Evolutionary conservation across 352 stramenopile species (phyloP), one percentile per base, ranked within the genome.

Genomic region (Phytophthora pisi): DNA sequence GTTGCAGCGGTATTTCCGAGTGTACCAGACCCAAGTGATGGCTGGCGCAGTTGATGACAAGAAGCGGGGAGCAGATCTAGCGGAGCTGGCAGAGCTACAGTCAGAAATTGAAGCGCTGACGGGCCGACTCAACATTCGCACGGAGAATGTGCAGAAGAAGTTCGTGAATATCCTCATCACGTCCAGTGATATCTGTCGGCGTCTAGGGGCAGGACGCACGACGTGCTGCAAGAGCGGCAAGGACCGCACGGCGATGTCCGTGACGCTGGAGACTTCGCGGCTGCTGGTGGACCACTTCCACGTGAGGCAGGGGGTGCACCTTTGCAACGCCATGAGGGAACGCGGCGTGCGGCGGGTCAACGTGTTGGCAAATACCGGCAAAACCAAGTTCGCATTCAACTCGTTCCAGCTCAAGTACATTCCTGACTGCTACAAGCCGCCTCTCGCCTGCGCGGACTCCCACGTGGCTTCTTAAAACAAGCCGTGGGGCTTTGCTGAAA

Each of bases 221-320:
- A 97, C 97, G 2, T 99, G 98, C 81, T 99, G 97, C 81, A 99
- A 99, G 76, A 98, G 86, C 64, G 96, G 97, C 2, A 99, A 99
- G 69, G 96, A 99, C 75, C 92, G 97, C 57, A 99, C 97, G 31
- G 95, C 93, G 23, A 99, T 99, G 97, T 97, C 97, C 15, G 91
- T 98, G 20, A 99, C 96, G 15, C 91, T 98, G 34, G 97, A 99
- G 75, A 91, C 97, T 49, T 96, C 95, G 47, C 92, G 97, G 36
- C 62, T 99, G 73, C 76, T 93, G 13, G 84, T 96, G 20, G 88
- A 95, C 68, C 79, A 97, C 58, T 96, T 96, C 36, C 82, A 92
- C 42, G 88, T 96, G 4, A 92, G 90, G 61, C 84, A 96, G 61
- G 88, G 88, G 7, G 84, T 96, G 45, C 84, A 93, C 53, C 78